These are phyloP conservation scores for Achaetomium macrosporum DNA, from an alignment of 2,329 filamentous ascomycete species.

Conservation along the genomic window DNA sequence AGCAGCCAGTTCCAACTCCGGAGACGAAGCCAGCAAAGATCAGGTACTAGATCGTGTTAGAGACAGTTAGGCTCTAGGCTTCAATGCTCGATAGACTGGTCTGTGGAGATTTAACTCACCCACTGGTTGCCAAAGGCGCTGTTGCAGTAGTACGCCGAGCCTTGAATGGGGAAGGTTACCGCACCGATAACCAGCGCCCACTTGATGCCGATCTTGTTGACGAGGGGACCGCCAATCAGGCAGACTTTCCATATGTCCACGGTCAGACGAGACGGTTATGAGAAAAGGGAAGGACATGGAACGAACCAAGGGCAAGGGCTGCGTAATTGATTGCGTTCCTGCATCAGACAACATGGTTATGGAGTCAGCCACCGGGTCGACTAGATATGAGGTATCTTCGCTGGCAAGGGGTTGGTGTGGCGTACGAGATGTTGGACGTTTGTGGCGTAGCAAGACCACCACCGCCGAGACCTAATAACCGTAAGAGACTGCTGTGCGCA, in stretches of 20 bases:
- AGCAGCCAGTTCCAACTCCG: background rate
- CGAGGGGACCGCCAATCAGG: background rate
- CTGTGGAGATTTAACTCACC: background rate
- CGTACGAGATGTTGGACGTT: background rate
- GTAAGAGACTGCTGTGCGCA: background rate
- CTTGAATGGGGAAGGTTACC: background rate
- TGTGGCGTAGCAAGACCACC: background rate
- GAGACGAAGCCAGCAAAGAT: background rate
- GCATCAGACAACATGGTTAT: background rate
- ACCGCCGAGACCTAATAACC: background rate
- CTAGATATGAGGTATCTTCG: too few relatives aligned
- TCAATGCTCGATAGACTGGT: background rate
- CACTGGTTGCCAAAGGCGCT: background rate
- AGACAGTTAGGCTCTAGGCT: background rate
- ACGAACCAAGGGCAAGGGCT: background rate
- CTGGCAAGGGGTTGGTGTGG: background rate
- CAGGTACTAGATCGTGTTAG: background rate
- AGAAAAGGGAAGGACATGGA: too few relatives aligned
- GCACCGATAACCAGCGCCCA: background rate
- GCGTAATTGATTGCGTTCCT: background rate
- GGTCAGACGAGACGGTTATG: too few relatives aligned
- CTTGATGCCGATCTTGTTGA: background rate
- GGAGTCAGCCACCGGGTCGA: too few relatives aligned
- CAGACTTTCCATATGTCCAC: background rate
- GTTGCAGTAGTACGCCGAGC: background rate